Percentiles rank a stretch among this genome's conserved stretches.
Evolutionary conservation across 1,284 basidiomycete genomes (phyloP).

Genomic region (Heterobasidion parviporum): DNA sequence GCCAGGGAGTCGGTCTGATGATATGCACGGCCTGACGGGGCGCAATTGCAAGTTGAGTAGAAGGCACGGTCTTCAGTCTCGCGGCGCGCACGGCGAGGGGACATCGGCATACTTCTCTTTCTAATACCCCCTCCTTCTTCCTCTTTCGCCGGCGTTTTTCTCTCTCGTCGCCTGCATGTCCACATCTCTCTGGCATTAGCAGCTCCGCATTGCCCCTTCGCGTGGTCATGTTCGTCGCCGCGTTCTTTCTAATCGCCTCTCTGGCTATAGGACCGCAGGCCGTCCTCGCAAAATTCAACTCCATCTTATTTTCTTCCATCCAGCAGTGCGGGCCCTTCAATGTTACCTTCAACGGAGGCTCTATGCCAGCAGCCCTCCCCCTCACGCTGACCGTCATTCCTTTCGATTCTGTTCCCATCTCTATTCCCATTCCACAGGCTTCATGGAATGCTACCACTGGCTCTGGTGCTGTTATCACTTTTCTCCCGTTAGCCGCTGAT

Average conservation of each 20-base stretch:
- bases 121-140: constrained; percentile 1
- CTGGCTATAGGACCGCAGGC: constrained; percentile 37
- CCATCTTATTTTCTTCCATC: constrained; percentile 41
- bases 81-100: background rate
- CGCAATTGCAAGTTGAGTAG: too few species aligned
- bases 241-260: constrained; percentile 27
- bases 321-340: constrained; percentile 46
- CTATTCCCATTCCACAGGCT: constrained; percentile 32
- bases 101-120: background rate
- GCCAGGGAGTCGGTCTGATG: too few species aligned
- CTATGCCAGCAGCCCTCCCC: constrained; percentile 27
- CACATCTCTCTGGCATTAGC: constrained; percentile 3
- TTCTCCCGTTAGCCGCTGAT: constrained; percentile 41
- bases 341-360: constrained; percentile 35
- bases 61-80: background rate
- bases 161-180: background rate
- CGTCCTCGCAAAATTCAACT: constrained; percentile 31
- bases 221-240: constrained; percentile 22
- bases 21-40: too few species aligned
- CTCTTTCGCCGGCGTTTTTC: constrained; percentile 1
- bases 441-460: constrained; percentile 29
- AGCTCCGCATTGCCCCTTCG: constrained; percentile 8
- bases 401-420: constrained; percentile 39
- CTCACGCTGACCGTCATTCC: constrained; percentile 46
- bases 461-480: constrained; percentile 36